Conservation (phyloP, 345 rosid genomes). For the Camelina sativa region DNA sequence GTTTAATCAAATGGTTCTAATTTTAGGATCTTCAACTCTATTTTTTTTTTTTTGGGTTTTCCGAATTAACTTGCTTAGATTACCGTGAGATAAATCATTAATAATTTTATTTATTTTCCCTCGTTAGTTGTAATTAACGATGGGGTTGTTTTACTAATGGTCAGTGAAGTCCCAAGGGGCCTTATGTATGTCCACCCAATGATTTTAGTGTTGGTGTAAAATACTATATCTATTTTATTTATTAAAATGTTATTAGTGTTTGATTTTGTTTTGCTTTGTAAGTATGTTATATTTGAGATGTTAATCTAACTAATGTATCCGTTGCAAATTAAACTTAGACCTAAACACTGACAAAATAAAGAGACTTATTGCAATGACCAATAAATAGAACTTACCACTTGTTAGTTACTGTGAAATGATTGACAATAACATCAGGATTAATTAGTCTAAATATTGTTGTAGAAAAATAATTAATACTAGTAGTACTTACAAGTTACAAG, state of each 20-base stretch:
- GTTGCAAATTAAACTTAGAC: not conserved
- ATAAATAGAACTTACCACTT: not conserved
- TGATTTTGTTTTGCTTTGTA: not conserved
- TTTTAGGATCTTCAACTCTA: slow-evolving; percentile 16
- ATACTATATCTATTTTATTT: not conserved
- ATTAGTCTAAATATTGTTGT: not conserved
- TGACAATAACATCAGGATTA: not conserved
- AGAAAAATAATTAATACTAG: not conserved
- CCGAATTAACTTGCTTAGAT: slow-evolving; percentile 31
- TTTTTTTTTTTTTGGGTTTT: slow-evolving; percentile 19
- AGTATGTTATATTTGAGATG: not conserved
- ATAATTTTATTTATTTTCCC: slow-evolving; percentile 32
- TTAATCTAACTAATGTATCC: not conserved
- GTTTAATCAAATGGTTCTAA: slow-evolving; percentile 26
- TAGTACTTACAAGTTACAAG: not conserved
- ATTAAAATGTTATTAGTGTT: slow-evolving; percentile 16
- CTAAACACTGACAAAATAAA: not conserved
- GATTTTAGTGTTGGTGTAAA: slow-evolving; percentile 30
- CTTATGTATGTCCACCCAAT: slow-evolving; percentile 17
- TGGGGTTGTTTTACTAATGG: slow-evolving; percentile 9
- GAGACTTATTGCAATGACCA: not conserved
- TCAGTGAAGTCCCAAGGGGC: slow-evolving; percentile 19
- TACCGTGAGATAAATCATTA: slow-evolving; percentile 24
- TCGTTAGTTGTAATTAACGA: slow-evolving; percentile 13
- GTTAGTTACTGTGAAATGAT: not conserved